phyloP scores from a whole-genome alignment of 148 eudicot genomes.

The Rhododendron vialii region DNA sequence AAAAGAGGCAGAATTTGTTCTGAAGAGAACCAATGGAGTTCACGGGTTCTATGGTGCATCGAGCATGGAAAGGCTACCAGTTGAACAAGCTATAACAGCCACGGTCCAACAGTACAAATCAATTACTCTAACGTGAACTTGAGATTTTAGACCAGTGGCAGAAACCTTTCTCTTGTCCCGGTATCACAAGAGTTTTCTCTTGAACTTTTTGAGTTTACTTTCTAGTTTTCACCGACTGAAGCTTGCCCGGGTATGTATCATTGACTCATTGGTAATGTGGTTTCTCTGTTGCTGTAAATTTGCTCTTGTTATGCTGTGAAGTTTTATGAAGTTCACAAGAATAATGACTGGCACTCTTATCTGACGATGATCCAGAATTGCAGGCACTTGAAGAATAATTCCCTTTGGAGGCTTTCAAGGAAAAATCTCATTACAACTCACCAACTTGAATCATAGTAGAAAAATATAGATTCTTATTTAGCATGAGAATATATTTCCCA shows the following conservation, averaged over 20 bases:
- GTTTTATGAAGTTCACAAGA: background rate
- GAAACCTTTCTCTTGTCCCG: background rate
- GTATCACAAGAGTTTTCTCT: background rate
- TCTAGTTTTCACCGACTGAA: background rate
- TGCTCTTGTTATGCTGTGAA: background rate
- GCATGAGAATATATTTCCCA: no score
- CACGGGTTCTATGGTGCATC: conserved; percentile 98
- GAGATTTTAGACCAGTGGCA: background rate
- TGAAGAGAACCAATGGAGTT: conserved; percentile 82
- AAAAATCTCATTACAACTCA: background rate
- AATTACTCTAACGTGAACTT: conserved; percentile 40
- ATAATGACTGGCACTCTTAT: background rate
- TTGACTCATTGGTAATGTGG: background rate
- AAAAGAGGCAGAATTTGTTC: conserved; percentile 76
- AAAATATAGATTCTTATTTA: background rate
- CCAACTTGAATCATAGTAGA: background rate
- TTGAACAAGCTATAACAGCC: conserved; percentile 83
- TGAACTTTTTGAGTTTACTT: background rate
- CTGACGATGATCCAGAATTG: background rate
- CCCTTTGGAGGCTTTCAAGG: background rate
- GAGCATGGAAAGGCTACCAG: conserved; percentile 95
- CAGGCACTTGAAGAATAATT: background rate
- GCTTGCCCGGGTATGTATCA: background rate
- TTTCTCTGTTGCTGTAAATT: background rate
- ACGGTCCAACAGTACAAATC: conserved; percentile 77